phyloP scores from a whole-genome alignment of 176 grass and related monocot species.

The Juncus inflexus region DNA sequence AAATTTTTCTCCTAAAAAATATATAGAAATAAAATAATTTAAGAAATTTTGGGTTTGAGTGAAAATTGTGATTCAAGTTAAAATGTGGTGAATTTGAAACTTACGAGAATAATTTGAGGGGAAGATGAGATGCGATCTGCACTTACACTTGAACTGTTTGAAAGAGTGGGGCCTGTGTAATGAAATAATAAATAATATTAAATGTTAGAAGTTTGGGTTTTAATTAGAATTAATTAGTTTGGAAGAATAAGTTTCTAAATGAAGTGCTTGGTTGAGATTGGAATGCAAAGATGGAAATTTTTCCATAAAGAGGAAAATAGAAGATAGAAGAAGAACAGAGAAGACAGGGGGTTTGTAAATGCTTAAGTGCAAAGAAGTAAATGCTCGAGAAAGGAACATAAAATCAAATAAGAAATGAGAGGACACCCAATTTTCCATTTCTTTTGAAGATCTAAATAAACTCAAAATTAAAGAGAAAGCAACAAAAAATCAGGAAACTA shows the following conservation, averaged over 20 bases:
- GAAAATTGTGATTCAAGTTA: conserved; percentile 16
- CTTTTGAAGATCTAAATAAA: too few species aligned
- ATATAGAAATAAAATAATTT: conserved; percentile 20
- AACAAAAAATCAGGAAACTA: too few species aligned
- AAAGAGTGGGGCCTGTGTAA: conserved; percentile 48
- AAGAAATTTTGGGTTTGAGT: conserved; percentile 1
- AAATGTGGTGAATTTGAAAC: conserved; percentile 15
- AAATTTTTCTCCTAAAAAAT: conserved; percentile 64
- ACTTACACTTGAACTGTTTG: conserved; percentile 42
- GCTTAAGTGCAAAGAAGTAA: background rate
- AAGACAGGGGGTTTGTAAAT: too few species aligned
- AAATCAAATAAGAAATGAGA: too few species aligned
- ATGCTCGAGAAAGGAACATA: background rate
- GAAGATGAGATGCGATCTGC: conserved; percentile 45
- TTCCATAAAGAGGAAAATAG: background rate
- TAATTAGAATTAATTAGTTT: conserved; percentile 11
- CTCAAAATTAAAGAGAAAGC: too few species aligned
- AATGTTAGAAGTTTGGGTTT: background rate
- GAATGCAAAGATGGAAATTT: background rate
- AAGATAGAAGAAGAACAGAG: background rate
- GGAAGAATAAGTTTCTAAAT: background rate
- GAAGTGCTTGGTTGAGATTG: background rate
- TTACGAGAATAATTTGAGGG: conserved; percentile 57
- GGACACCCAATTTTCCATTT: background rate
- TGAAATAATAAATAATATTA: conserved; percentile 25